phyloP scores from a whole-genome alignment of 495 filamentous ascomycete species.

The Aspergillus wentii region DNA sequence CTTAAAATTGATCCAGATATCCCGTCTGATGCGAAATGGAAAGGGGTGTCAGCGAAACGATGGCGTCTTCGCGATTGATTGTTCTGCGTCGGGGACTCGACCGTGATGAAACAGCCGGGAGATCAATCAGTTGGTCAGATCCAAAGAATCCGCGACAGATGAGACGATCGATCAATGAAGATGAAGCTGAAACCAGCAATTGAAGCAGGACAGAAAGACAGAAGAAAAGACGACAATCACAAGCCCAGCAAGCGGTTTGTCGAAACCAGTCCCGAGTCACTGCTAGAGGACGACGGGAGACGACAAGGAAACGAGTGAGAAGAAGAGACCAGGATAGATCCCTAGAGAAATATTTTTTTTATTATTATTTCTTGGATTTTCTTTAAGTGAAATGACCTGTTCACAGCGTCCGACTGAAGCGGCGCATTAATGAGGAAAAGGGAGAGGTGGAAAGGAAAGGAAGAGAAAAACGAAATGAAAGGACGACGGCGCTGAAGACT shows the following conservation, averaged over 20 bases:
- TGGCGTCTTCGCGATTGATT: no score
- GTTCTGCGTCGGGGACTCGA: no score
- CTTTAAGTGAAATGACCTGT: conserved; percentile 28
- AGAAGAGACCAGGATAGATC: conserved; percentile 5
- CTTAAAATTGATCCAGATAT: neutral
- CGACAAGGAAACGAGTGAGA: conserved; percentile 1
- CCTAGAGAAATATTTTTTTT: conserved; percentile 11
- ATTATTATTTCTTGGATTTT: conserved; percentile 4
- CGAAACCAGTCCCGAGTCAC: conserved; percentile 8
- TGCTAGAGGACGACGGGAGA: conserved; percentile 9
- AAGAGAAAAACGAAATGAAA: conserved; percentile 11
- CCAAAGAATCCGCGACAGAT: conserved; percentile 1
- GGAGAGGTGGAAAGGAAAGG: conserved; percentile 10
- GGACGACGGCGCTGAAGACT: conserved; percentile 11
- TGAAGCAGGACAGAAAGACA: conserved; percentile 2
- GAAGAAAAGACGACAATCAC: conserved; percentile 18
- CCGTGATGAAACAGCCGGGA: no score
- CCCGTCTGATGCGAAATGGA: no score
- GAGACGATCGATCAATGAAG: neutral
- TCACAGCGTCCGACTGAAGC: conserved; percentile 39
- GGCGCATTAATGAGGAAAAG: conserved; percentile 26
- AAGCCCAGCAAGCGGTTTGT: conserved; percentile 30
- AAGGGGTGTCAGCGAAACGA: no score
- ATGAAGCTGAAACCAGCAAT: no score
- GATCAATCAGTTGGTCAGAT: no score